Evolutionary conservation across 1,139 yeast species (phyloP).

Genomic region (Zygosaccharomyces pseudobailii): DNA sequence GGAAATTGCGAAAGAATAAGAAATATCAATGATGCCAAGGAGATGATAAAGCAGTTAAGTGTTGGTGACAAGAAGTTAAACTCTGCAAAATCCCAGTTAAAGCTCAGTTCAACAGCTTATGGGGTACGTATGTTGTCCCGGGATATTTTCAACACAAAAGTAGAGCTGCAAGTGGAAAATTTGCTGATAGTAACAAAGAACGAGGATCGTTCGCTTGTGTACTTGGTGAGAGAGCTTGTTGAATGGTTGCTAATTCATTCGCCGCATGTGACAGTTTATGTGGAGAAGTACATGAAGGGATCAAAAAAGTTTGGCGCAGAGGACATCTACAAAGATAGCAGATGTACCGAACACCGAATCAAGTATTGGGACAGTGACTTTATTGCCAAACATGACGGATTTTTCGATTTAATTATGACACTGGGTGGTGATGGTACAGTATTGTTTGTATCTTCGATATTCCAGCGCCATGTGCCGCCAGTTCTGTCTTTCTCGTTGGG

Average conservation of each 20-base stretch:
- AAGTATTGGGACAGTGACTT: constrained; percentile 65
- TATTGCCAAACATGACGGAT: constrained; percentile 46
- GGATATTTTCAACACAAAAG: constrained; percentile 67
- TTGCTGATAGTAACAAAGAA: constrained; percentile 84
- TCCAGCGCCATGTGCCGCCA: constrained; percentile 82
- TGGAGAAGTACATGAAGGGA: constrained; percentile 56
- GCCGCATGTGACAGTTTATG: constrained; percentile 56
- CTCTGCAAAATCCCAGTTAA: constrained; percentile 54
- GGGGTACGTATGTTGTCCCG: constrained; percentile 78
- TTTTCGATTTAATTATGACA: constrained; percentile 72
- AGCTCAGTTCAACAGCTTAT: constrained; percentile 78
- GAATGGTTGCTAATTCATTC: constrained; percentile 62
- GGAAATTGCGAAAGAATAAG: constrained; percentile 7
- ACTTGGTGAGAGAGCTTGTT: constrained; percentile 69
- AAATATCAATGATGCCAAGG: constrained; percentile 12
- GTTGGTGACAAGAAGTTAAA: constrained; percentile 13
- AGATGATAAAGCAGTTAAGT: constrained; percentile 11
- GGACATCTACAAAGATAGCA: constrained; percentile 31
- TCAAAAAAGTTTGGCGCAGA: constrained; percentile 60
- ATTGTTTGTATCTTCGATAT: constrained; percentile 68
- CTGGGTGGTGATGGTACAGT: constrained; percentile 93
- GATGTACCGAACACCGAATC: constrained; percentile 37
- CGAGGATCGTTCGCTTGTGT: constrained; percentile 69
- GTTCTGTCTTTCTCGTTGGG: constrained; percentile 80
- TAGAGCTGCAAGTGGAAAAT: constrained; percentile 62